Conservation (phyloP, 768 basidiomycete genomes). For the Suillus decipiens region DNA sequence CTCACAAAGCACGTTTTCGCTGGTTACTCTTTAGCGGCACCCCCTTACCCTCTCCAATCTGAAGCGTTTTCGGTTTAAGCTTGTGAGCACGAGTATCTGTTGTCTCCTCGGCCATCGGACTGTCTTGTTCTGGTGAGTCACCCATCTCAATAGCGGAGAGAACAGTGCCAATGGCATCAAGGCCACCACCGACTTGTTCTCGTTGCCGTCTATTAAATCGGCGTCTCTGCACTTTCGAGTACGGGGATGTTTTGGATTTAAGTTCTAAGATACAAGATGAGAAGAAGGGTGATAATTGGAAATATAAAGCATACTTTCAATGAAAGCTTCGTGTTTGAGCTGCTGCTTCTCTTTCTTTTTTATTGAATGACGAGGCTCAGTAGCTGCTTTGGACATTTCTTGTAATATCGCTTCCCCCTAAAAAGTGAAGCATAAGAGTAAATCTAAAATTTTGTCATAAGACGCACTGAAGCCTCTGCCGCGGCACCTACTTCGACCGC, state of each 20-base stretch:
- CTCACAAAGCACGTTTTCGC: slow-evolving; percentile 69
- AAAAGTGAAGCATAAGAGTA: not conserved
- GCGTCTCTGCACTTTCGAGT: slow-evolving; percentile 73
- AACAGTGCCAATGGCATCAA: slow-evolving; percentile 53
- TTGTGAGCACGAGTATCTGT: slow-evolving; percentile 19
- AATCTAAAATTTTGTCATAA: not conserved
- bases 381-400: slow-evolving; percentile 40
- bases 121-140: slow-evolving; percentile 23
- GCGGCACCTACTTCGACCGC: slow-evolving; percentile 47
- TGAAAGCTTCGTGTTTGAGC: slow-evolving; percentile 65
- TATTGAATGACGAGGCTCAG: slow-evolving; percentile 26
- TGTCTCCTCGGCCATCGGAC: slow-evolving; percentile 18
- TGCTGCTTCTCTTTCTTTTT: slow-evolving; percentile 72
- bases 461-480: slow-evolving; percentile 43
- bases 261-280: slow-evolving; percentile 39
- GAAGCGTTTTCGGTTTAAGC: slow-evolving; percentile 40
- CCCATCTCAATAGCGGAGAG: slow-evolving; percentile 53
- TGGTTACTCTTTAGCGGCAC: slow-evolving; percentile 61
- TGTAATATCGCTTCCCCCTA: slow-evolving; percentile 1
- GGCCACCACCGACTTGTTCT: slow-evolving; percentile 55
- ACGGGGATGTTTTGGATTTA: slow-evolving; percentile 49
- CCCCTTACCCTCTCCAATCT: slow-evolving; percentile 69
- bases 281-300: slow-evolving; percentile 1
- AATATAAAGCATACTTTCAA: slow-evolving; percentile 51
- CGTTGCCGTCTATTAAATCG: slow-evolving; percentile 71